Percentiles rank a stretch among this genome's conserved stretches.
Conservation (phyloP, 2,329 filamentous ascomycete genomes). For the Diaporthe citrichinensis region DNA sequence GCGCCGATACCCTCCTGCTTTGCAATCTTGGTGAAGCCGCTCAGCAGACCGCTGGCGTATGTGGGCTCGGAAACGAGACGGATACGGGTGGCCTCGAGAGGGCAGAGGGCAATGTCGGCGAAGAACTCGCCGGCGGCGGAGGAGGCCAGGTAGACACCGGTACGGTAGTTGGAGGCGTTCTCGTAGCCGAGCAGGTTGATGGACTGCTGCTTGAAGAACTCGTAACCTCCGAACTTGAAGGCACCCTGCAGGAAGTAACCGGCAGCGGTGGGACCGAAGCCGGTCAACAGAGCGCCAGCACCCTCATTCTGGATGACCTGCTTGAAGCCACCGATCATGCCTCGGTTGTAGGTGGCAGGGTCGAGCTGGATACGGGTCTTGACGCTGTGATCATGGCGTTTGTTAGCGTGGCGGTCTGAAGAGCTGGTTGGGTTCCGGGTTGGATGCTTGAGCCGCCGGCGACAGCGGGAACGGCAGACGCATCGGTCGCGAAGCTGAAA, state of each 20-base stretch:
- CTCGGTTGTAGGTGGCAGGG: conserved; percentile 88
- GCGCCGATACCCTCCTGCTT: conserved; percentile 86
- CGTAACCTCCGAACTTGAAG: conserved; percentile 95
- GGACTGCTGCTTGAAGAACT: conserved; percentile 95
- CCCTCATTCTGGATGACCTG: conserved; percentile 89
- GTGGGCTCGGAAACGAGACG: conserved; percentile 91
- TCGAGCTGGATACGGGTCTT: conserved; percentile 97
- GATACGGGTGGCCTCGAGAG: conserved; percentile 93
- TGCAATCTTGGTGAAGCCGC: conserved; percentile 86
- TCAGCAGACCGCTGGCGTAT: conserved; percentile 84
- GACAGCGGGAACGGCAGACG: neutral
- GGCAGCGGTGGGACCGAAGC: conserved; percentile 86
- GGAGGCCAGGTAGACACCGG: conserved; percentile 83
- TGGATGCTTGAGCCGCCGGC: neutral
- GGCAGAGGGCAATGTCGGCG: conserved; percentile 87
- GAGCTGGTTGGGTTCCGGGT: neutral
- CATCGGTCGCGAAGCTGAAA: conserved; percentile 35
- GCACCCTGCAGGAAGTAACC: conserved; percentile 96
- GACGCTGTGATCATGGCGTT: conserved; percentile 71
- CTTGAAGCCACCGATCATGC: conserved; percentile 87
- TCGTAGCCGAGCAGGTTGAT: conserved; percentile 86
- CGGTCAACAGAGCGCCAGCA: conserved; percentile 87
- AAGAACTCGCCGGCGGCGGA: conserved; percentile 77
- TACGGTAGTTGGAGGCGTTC: conserved; percentile 83
- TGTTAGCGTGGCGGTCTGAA: conserved; percentile 38